Evolutionary conservation across 2,329 filamentous ascomycete genomes (phyloP).

Genomic region (Blastomyces emzantsi): DNA sequence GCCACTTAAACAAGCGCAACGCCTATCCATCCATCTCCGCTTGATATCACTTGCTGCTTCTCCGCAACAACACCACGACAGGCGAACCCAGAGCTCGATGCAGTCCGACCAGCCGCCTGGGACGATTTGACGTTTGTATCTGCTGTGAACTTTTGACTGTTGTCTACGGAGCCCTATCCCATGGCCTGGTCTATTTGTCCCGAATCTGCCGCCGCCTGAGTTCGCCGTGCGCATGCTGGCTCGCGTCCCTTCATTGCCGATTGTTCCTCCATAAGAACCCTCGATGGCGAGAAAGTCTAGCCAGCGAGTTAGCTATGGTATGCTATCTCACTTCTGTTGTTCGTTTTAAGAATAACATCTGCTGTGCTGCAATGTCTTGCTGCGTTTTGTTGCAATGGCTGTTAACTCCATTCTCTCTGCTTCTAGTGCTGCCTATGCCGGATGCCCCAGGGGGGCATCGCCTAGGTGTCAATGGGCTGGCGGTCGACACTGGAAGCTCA

Average conservation of each 20-base stretch:
- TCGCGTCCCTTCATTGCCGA: background rate
- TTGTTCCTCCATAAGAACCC: conserved; percentile 1
- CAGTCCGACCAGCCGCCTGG: background rate
- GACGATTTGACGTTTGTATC: background rate
- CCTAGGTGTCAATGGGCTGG: conserved; percentile 89
- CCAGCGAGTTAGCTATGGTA: conserved; percentile 63
- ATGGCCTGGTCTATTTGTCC: background rate
- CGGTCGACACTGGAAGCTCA: conserved; percentile 70
- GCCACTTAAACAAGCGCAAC: no score
- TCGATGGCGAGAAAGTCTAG: conserved; percentile 58
- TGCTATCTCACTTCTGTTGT: conserved; percentile 20
- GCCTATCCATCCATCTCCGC: background rate
- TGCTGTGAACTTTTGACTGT: background rate
- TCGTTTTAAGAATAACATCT: background rate
- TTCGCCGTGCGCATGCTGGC: background rate
- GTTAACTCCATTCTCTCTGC: background rate
- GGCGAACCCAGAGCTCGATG: background rate
- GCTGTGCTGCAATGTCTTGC: background rate
- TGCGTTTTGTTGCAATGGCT: background rate
- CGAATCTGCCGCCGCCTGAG: background rate
- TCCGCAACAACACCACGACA: background rate
- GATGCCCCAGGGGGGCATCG: conserved; percentile 75
- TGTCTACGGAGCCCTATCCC: background rate
- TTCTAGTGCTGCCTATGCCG: conserved; percentile 59
- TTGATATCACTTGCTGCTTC: no score